phyloP scores from a whole-genome alignment of 441 rosid species.

The Arabidopsis hybrid region DNA sequence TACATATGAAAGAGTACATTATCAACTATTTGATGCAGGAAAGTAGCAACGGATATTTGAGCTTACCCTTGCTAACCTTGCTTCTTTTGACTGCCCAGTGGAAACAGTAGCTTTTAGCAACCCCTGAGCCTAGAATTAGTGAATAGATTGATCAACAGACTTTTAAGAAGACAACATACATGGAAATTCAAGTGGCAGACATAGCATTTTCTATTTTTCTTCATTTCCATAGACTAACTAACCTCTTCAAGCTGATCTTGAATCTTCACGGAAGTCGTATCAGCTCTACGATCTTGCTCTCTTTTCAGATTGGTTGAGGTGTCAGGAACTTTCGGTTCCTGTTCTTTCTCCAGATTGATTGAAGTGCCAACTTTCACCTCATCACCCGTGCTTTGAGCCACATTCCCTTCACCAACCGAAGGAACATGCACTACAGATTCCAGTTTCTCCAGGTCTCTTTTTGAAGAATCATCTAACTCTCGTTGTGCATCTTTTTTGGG shows the following conservation, averaged over 20 bases:
- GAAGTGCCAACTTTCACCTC: constrained; percentile 53
- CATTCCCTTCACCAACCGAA: constrained; percentile 51
- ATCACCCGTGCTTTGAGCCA: constrained; percentile 48
- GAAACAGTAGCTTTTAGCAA: constrained; percentile 82
- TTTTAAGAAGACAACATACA: constrained; percentile 21
- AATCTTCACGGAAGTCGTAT: constrained; percentile 55
- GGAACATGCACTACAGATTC: constrained; percentile 50
- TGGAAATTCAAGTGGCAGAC: constrained; percentile 29
- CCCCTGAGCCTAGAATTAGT: constrained; percentile 88
- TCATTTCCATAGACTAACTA: constrained; percentile 33
- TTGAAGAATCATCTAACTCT: constrained; percentile 54
- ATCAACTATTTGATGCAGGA: constrained; percentile 22
- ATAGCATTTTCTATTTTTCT: constrained; percentile 22
- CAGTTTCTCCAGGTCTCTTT: constrained; percentile 56
- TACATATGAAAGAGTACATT: constrained; percentile 16
- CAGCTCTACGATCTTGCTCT: constrained; percentile 53
- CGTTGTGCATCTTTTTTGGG: constrained; percentile 41
- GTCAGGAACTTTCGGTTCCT: constrained; percentile 49
- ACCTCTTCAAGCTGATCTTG: constrained; percentile 99
- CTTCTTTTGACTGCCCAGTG: constrained; percentile 98
- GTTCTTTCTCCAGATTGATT: constrained; percentile 57
- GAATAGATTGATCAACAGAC: constrained; percentile 42
- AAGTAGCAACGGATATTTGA: constrained; percentile 28
- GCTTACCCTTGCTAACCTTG: constrained; percentile 96
- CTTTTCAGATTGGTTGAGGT: constrained; percentile 55